Evolutionary conservation across 2,329 filamentous ascomycete genomes (phyloP).

Genomic region (Cercospora sojina): DNA sequence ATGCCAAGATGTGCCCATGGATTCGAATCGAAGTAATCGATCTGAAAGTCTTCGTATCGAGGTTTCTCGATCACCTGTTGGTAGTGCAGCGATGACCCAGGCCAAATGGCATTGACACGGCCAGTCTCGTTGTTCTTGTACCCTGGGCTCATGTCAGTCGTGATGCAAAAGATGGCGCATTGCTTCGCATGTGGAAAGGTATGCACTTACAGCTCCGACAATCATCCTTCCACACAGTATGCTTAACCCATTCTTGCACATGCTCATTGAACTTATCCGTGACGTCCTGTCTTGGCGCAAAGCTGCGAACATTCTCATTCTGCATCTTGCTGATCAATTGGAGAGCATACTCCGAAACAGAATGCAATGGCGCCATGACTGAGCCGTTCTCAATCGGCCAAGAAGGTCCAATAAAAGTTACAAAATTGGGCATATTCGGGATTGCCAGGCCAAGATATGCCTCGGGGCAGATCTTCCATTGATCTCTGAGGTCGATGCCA

Average conservation of each 20-base stretch:
- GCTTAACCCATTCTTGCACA: conserved; percentile 48
- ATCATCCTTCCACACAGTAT: conserved; percentile 51
- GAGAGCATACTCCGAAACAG: conserved; percentile 43
- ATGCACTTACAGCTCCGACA: conserved; percentile 37
- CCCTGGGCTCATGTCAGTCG: too few relatives aligned
- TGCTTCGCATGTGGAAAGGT: too few relatives aligned
- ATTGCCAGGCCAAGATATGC: conserved; percentile 45
- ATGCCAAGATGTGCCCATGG: conserved; percentile 46
- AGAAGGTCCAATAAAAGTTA: conserved; percentile 39
- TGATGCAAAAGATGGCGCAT: too few relatives aligned
- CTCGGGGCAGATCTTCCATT: conserved; percentile 42
- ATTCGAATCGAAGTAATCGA: conserved; percentile 43
- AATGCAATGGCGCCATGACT: conserved; percentile 44
- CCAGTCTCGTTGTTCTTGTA: conserved; percentile 51
- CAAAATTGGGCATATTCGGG: conserved; percentile 45
- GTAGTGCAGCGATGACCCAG: conserved; percentile 53
- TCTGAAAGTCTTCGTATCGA: conserved; percentile 48
- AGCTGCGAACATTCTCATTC: conserved; percentile 46
- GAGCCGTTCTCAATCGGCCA: conserved; percentile 49
- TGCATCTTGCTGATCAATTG: conserved; percentile 50
- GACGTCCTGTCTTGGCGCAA: conserved; percentile 43
- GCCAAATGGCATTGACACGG: conserved; percentile 50
- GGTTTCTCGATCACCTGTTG: conserved; percentile 41
- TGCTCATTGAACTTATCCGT: conserved; percentile 48
- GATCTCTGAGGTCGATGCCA: conserved; percentile 42